Conservation (phyloP, 2,329 filamentous ascomycete genomes). For the Colletotrichum noveboracense region DNA sequence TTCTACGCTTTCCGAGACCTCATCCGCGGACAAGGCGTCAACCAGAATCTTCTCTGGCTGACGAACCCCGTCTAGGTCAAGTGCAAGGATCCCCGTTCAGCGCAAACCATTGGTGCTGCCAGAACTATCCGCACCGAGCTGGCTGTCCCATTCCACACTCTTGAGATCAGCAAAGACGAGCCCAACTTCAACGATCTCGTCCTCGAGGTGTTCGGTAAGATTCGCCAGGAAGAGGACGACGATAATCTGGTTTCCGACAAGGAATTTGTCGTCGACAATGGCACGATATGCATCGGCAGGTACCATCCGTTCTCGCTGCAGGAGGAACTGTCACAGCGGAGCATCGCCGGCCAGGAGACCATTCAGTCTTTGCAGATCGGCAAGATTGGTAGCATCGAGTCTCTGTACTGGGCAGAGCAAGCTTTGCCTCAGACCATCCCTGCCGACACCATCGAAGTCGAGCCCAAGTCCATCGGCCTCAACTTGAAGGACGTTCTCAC, state of each 20-base stretch:
- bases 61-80: not conserved
- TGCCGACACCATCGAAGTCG: not conserved
- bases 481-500: not conserved
- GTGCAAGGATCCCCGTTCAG: conserved; percentile 26
- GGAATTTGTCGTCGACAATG: conserved; percentile 8
- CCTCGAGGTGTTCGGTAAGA: not conserved
- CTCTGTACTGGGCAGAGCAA: not conserved
- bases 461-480: not conserved
- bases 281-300: not conserved
- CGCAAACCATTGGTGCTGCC: conserved; percentile 20
- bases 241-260: not conserved
- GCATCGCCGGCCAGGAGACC: not conserved
- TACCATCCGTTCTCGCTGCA: conserved; percentile 30
- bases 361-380: not conserved
- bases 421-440: not conserved
- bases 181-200: not conserved
- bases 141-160: not conserved
- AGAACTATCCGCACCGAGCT: conserved; percentile 25
- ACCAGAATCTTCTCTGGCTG: not conserved
- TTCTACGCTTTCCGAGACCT: conserved; percentile 21
- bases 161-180: not conserved
- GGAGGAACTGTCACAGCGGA: conserved; percentile 20
- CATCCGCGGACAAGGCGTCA: not conserved
- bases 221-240: not conserved
- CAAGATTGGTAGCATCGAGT: not conserved